Evolutionary conservation across 148 eudicot genomes (phyloP).

Genomic region (Limonium bicolor): DNA sequence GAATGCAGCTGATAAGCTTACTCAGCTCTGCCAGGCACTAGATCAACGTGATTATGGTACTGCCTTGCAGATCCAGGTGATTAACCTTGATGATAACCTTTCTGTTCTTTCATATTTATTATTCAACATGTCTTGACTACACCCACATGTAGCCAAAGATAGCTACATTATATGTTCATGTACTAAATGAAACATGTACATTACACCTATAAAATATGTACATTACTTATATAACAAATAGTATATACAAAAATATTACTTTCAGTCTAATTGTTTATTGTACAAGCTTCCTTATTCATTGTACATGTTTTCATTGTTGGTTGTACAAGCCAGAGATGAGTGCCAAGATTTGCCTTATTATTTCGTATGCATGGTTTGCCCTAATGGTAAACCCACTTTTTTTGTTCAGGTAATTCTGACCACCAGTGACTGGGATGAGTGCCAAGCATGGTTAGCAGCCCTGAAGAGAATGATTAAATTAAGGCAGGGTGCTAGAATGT

Average conservation of each 20-base stretch:
- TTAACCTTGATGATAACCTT: not conserved
- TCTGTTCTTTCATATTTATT: no score
- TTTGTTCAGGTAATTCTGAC: conserved; percentile 45
- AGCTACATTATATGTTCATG: no score
- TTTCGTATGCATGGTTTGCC: not conserved
- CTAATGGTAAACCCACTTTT: no score
- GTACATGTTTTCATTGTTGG: not conserved
- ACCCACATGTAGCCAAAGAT: no score
- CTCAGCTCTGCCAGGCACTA: conserved; percentile 72
- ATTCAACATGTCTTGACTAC: no score
- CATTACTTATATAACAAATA: no score
- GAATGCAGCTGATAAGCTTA: conserved; percentile 84
- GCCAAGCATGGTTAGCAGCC: conserved; percentile 65
- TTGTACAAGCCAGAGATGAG: not conserved
- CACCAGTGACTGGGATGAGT: conserved; percentile 80
- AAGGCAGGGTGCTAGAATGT: conserved; percentile 27
- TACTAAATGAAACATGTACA: no score
- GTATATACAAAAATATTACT: no score
- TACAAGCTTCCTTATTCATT: not conserved
- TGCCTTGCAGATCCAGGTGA: conserved; percentile 90
- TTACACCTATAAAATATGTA: no score
- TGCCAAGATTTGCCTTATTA: not conserved
- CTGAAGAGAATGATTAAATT: conserved; percentile 72
- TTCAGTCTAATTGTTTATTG: no score
- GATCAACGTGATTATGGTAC: conserved; percentile 67